Evolutionary conservation across 2,329 filamentous ascomycete genomes (phyloP).

Genomic region (Colletotrichum spaethianum): DNA sequence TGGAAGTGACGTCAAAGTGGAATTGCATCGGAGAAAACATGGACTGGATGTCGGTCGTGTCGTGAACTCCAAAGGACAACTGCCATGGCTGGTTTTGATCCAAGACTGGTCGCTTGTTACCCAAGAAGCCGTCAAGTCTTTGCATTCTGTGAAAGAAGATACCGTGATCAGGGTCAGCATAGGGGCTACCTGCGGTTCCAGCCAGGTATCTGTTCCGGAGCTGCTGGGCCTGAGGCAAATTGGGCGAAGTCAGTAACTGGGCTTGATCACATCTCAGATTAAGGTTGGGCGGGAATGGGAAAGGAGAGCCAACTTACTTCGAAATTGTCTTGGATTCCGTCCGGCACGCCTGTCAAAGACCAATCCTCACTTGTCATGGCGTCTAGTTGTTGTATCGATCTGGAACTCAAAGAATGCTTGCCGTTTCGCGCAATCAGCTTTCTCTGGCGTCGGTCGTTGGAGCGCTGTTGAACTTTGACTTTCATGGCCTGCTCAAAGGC

Average conservation of each 20-base stretch:
- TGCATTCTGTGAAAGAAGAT: constrained; percentile 32
- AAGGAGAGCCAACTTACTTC: constrained; percentile 34
- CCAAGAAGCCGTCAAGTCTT: constrained; percentile 24
- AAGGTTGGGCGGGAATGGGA: neutral
- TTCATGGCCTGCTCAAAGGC: constrained; percentile 36
- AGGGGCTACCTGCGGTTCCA: constrained; percentile 42
- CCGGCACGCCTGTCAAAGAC: constrained; percentile 13
- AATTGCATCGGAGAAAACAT: constrained; percentile 38
- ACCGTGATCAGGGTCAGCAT: constrained; percentile 30
- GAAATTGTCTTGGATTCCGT: constrained; percentile 40
- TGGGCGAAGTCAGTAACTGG: constrained; percentile 13
- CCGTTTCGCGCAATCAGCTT: constrained; percentile 33
- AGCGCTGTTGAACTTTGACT: constrained; percentile 24
- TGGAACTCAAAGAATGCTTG: constrained; percentile 25
- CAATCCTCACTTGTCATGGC: constrained; percentile 33
- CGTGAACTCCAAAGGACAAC: constrained; percentile 11
- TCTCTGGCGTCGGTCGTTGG: constrained; percentile 27
- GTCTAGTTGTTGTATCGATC: constrained; percentile 17
- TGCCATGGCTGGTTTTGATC: constrained; percentile 22
- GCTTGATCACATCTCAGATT: constrained; percentile 38
- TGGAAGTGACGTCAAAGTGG: constrained; percentile 20
- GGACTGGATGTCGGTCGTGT: constrained; percentile 33
- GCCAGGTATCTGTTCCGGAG: constrained; percentile 42
- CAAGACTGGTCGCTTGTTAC: constrained; percentile 33
- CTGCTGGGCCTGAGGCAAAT: constrained; percentile 34